phyloP scores from a whole-genome alignment of 768 basidiomycete species.

The Mycena vitilis region DNA sequence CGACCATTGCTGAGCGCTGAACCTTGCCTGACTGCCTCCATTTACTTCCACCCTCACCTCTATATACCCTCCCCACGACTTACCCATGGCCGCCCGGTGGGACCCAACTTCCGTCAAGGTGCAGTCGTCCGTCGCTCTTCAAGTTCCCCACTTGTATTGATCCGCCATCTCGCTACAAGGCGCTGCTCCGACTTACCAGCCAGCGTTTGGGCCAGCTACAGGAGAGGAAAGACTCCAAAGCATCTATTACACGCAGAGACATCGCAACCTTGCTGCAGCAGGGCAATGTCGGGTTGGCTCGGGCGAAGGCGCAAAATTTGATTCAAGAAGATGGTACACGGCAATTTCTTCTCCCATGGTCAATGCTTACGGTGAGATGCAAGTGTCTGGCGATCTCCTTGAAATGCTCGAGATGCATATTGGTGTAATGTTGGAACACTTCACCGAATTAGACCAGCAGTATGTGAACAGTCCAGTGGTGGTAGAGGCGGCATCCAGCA shows the following conservation, averaged over 20 bases:
- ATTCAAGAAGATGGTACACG: constrained; percentile 64
- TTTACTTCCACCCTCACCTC: neutral
- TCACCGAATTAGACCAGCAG: constrained; percentile 66
- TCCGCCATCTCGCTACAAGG: constrained; percentile 48
- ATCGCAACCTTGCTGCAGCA: constrained; percentile 75
- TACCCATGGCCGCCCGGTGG: constrained; percentile 41
- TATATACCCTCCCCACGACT: constrained; percentile 32
- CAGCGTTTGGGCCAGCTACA: constrained; percentile 78
- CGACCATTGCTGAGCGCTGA: neutral
- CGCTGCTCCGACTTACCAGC: constrained; percentile 70
- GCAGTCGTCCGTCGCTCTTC: constrained; percentile 10
- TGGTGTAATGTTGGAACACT: constrained; percentile 69
- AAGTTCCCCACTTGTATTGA: constrained; percentile 26
- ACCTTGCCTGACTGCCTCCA: neutral
- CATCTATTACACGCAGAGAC: constrained; percentile 71
- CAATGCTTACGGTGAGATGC: neutral
- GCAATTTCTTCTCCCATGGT: neutral
- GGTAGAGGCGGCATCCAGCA: constrained; percentile 75
- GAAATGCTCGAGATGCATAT: constrained; percentile 76
- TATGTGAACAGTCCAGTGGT: constrained; percentile 60
- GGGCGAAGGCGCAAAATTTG: constrained; percentile 77
- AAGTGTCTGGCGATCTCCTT: constrained; percentile 64
- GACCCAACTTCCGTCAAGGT: constrained; percentile 54
- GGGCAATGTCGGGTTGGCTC: constrained; percentile 70
- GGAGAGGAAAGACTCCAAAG: constrained; percentile 74